These are phyloP conservation scores for Brettanomyces sp. DNA, from an alignment of 805 yeast species.

Conservation along the genomic window DNA sequence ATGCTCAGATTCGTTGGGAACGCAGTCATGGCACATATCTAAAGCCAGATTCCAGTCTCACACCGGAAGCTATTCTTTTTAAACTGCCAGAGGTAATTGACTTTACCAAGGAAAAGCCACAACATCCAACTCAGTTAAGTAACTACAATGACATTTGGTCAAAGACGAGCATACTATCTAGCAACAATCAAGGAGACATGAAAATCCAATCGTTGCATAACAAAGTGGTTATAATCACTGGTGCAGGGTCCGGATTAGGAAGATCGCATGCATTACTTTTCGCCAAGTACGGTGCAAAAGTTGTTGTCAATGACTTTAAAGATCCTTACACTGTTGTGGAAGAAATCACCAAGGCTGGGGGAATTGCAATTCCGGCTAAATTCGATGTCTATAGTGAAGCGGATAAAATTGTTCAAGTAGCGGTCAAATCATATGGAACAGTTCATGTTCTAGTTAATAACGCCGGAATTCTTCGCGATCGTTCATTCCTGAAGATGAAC, in stretches of 20 bases:
- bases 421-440: slow-evolving; percentile 66
- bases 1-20: slow-evolving; percentile 90
- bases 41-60: slow-evolving; percentile 66
- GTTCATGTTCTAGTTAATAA: slow-evolving; percentile 83
- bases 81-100: slow-evolving; percentile 55
- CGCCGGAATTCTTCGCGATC: slow-evolving; percentile 91
- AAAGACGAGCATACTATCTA: slow-evolving; percentile 42
- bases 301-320: slow-evolving; percentile 83
- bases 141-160: slow-evolving; percentile 59
- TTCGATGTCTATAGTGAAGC: slow-evolving; percentile 77
- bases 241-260: slow-evolving; percentile 94
- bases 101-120: slow-evolving; percentile 49
- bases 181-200: slow-evolving; percentile 42
- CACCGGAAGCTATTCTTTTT: slow-evolving; percentile 76
- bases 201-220: slow-evolving; percentile 55
- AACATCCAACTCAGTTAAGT: slow-evolving; percentile 64
- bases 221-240: slow-evolving; percentile 87
- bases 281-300: slow-evolving; percentile 90
- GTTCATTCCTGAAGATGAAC: slow-evolving; percentile 76
- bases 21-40: slow-evolving; percentile 80
- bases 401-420: slow-evolving; percentile 65
- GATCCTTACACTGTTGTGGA: slow-evolving; percentile 67
- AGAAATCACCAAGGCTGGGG: slow-evolving; percentile 62
- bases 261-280: slow-evolving; percentile 77
- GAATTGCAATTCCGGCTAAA: slow-evolving; percentile 69